phyloP scores from a whole-genome alignment of 2,329 filamentous ascomycete species.

The Talaromyces amestolkiae region DNA sequence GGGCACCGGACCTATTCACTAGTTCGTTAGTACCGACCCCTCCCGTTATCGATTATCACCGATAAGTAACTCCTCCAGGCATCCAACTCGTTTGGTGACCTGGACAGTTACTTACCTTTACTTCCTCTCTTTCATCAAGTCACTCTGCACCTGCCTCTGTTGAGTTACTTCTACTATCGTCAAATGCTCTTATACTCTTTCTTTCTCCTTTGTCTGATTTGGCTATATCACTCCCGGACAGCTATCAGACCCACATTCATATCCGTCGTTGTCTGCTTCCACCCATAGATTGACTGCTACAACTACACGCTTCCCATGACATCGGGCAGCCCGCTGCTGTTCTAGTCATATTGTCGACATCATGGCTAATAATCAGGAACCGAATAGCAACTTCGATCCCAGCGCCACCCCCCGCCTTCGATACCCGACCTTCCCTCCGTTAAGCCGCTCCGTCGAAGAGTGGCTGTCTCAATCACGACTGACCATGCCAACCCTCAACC shows the following conservation, averaged over 20 bases:
- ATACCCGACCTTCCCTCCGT: conserved; percentile 43
- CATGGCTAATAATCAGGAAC: conserved; percentile 41
- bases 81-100: conserved; percentile 1
- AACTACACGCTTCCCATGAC: conserved; percentile 5
- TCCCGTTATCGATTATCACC: conserved; percentile 14
- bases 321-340: conserved; percentile 7
- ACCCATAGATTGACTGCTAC: conserved; percentile 6
- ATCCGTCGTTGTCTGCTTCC: conserved; percentile 12
- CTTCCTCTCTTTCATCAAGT: neutral
- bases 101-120: neutral
- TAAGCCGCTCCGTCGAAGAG: conserved; percentile 40
- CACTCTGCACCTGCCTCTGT: neutral
- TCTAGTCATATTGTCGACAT: conserved; percentile 17
- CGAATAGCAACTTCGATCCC: conserved; percentile 30
- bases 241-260: conserved; percentile 9
- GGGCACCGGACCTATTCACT: conserved; percentile 11
- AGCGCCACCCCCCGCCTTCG: conserved; percentile 33
- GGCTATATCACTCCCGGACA: conserved; percentile 1
- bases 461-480: conserved; percentile 43
- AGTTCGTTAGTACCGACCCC: conserved; percentile 11
- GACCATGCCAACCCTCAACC: conserved; percentile 38
- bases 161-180: neutral
- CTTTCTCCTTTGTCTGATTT: conserved; percentile 7
- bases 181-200: neutral
- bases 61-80: conserved; percentile 1